Percentiles rank a stretch among this genome's conserved stretches.
Conservation (phyloP, 257 asterid genomes). For the Parsonsia alboflavescens region DNA sequence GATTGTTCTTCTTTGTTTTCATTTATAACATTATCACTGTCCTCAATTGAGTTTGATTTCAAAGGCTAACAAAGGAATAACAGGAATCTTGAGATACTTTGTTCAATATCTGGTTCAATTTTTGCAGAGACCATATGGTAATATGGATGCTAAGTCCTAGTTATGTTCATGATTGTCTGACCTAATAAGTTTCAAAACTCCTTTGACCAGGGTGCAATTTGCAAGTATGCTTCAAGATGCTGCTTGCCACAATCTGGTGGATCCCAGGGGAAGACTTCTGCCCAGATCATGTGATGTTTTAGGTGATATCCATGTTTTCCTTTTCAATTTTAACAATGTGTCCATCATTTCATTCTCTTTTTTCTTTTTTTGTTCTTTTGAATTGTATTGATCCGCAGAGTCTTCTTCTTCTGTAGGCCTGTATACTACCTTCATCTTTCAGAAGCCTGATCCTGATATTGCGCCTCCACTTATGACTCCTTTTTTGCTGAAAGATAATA, state of each 20-base stretch:
- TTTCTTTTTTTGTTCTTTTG: background rate
- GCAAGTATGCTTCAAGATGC: slow-evolving; percentile 71
- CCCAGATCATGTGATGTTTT: slow-evolving; percentile 76
- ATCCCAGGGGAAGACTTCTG: slow-evolving; percentile 87
- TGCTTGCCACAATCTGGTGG: slow-evolving; percentile 66
- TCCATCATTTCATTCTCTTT: background rate
- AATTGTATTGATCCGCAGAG: background rate
- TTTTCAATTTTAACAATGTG: slow-evolving; percentile 8
- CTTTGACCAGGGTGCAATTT: slow-evolving; percentile 52
- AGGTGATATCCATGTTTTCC: slow-evolving; percentile 39
- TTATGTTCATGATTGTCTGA: background rate
- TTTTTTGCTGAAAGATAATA: slow-evolving; percentile 46
- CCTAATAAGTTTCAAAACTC: too few relatives aligned
- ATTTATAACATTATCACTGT: background rate
- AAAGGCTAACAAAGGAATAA: background rate
- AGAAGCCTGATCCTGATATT: slow-evolving; percentile 87
- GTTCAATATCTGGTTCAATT: background rate
- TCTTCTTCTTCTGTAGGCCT: slow-evolving; percentile 50
- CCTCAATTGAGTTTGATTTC: background rate
- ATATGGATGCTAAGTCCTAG: background rate
- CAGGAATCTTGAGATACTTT: background rate
- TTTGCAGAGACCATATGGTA: background rate
- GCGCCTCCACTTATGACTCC: slow-evolving; percentile 91
- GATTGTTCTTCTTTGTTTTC: background rate
- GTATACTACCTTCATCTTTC: slow-evolving; percentile 81